Evolutionary conservation across 208 protist species (phyloP).

Genomic region (Vickermania ingenoplastis): DNA sequence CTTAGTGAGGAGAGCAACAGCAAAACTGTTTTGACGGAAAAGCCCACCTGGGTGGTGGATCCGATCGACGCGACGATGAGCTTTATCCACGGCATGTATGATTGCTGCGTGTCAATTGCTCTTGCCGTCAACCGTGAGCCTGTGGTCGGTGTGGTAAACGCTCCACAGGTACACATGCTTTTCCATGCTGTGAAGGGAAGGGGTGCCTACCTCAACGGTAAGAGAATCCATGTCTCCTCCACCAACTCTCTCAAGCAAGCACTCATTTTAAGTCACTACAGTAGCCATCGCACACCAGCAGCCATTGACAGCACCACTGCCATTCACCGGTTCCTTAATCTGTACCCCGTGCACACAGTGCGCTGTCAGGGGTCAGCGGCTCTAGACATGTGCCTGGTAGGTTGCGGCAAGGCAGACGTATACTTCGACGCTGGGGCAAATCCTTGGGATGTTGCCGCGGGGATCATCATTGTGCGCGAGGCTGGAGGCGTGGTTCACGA

Average conservation of each 20-base stretch:
- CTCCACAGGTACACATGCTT: conserved; percentile 67
- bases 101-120: conserved; percentile 81
- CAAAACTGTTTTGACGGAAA: conserved; percentile 18
- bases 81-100: conserved; percentile 75
- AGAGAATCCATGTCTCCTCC: conserved; percentile 70
- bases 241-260: conserved; percentile 26
- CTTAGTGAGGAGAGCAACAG: conserved; percentile 54
- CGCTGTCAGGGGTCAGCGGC: conserved; percentile 63
- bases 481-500: conserved; percentile 84
- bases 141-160: conserved; percentile 70
- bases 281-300: conserved; percentile 36
- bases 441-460: conserved; percentile 73
- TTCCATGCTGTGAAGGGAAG: conserved; percentile 67
- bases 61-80: conserved; percentile 73
- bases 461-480: conserved; percentile 74
- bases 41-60: conserved; percentile 80
- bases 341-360: conserved; percentile 58
- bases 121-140: conserved; percentile 60
- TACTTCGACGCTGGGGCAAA: conserved; percentile 74
- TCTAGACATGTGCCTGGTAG: conserved; percentile 85
- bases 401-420: conserved; percentile 54
- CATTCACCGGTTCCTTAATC: conserved; percentile 52
- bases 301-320: conserved; percentile 36
- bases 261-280: conserved; percentile 57
- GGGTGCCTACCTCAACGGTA: conserved; percentile 79